Base-by-base conservation (phyloP, 2,329 filamentous ascomycete species). In the Bipolaris gigantea region DNA sequence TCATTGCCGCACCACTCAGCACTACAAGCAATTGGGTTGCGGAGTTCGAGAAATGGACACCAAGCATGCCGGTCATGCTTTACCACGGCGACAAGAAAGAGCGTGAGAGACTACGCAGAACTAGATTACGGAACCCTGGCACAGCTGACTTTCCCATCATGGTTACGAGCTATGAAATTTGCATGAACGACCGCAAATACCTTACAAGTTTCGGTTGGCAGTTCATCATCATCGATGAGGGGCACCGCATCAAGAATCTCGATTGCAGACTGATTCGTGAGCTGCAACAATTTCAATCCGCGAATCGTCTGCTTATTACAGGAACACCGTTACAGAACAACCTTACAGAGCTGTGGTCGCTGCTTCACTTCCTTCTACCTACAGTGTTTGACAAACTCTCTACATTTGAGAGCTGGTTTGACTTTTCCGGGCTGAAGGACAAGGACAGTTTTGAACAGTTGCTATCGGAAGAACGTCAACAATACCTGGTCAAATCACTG, bases 181-280 rank as follows among this genome's bases (percentile, higher is more conserved):
- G 95, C 49, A 87, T 99, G 76, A 88, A 91, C 64, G 94, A 99
- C 70, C 86, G 90, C 34, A 88, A 91, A 48, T 87, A 87, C 33
- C 77, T 99, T 5, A 86, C 86, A 0, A 88, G 89, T 53, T 93
- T 96, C 52, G 88, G 92, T 33, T 99, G 94, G 94, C 91, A 95
- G 49, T 97, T 96, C 64, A 97, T 99, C 67, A 94, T 99, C 62
- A 96, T 99, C 57, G 93, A 99, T 63, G 94, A 99, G 76, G 94
- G 94, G 0, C 94, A 99, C 71, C 88, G 94, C 1, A 87, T 99
- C 82, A 99, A 99, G 78, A 99, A 99, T 61, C 88, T 96, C 59
- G 92, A 97, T 45, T 95, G 93, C 27, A 89, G 90, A 53, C 80
- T 99, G 0, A 96, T 97, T 59, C 88, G 90, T 43, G 91, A 96